Conservation (phyloP, 1,284 basidiomycete genomes). For the Termitomyces sp. region DNA sequence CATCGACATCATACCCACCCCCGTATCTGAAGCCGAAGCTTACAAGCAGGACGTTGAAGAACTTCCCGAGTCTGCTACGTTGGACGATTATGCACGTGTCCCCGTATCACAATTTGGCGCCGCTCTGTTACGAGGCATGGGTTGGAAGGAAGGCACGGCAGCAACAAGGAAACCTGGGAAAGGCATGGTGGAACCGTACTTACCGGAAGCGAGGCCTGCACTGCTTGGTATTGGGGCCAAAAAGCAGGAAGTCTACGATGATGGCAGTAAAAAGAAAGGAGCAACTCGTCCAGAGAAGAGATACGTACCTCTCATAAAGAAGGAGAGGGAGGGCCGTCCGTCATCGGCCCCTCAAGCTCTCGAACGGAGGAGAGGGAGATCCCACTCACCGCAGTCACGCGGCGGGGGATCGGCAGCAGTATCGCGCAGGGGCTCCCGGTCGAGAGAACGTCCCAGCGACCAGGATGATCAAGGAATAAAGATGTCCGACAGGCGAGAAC, state of each 20-base stretch:
- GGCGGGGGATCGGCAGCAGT: constrained; percentile 21
- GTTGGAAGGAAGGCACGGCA: constrained; percentile 83
- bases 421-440: constrained; percentile 28
- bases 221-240: constrained; percentile 91
- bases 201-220: constrained; percentile 77
- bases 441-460: constrained; percentile 25
- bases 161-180: constrained; percentile 55
- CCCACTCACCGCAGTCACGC: constrained; percentile 33
- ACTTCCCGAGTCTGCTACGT: constrained; percentile 70
- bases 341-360: constrained; percentile 23
- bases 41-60: constrained; percentile 75
- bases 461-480: constrained; percentile 20
- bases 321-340: constrained; percentile 39
- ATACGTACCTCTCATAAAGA: constrained; percentile 73
- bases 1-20: constrained; percentile 49
- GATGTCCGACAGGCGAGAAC: constrained; percentile 18
- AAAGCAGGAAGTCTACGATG: constrained; percentile 64
- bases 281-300: constrained; percentile 54
- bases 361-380: constrained; percentile 26
- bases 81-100: constrained; percentile 87
- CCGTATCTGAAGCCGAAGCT: constrained; percentile 73
- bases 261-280: constrained; percentile 50
- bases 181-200: constrained; percentile 67
- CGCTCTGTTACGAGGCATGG: constrained; percentile 94
- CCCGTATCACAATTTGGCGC: constrained; percentile 93